A percentile compares a stretch with the other conserved stretches of the same genome.
phyloP scores from a whole-genome alignment of 73 alveolate species.

The Paramecium sexaurelia region DNA sequence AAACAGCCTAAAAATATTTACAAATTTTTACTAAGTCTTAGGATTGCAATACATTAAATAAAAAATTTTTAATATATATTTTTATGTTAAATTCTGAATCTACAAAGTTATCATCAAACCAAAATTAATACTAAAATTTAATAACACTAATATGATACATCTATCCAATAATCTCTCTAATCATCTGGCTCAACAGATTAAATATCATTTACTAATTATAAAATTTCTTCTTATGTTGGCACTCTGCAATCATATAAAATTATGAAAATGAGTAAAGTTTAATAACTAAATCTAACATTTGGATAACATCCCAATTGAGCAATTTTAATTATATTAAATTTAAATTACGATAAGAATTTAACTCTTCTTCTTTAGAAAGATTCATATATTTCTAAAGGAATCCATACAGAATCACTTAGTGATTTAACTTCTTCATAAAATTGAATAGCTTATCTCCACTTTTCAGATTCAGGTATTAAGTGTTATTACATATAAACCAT shows the following conservation, averaged over 20 bases:
- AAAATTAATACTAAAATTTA: neutral
- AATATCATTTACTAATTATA: neutral
- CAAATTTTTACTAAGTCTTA: neutral
- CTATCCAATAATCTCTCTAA: conserved; percentile 15
- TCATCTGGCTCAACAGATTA: neutral
- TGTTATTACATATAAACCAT: conserved; percentile 14
- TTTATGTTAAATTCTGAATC: neutral
- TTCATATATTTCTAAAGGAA: neutral
- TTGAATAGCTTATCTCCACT: neutral
- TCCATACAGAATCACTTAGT: conserved; percentile 10
- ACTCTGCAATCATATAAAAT: neutral
- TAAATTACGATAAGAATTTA: neutral
- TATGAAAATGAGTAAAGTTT: neutral
- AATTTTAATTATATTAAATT: neutral
- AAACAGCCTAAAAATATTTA: neutral
- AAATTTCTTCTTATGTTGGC: conserved; percentile 11
- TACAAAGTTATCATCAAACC: neutral
- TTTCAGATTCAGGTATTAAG: neutral
- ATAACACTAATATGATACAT: neutral
- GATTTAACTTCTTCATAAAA: conserved; percentile 28
- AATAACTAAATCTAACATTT: neutral
- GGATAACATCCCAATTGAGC: neutral
- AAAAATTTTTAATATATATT: neutral
- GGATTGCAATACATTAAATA: neutral
- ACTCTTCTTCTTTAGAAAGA: neutral